Percentiles rank a stretch among this genome's conserved stretches.
Evolutionary conservation across 2,329 filamentous ascomycete species (phyloP).

Genomic region (Dactylella cylindrospora): DNA sequence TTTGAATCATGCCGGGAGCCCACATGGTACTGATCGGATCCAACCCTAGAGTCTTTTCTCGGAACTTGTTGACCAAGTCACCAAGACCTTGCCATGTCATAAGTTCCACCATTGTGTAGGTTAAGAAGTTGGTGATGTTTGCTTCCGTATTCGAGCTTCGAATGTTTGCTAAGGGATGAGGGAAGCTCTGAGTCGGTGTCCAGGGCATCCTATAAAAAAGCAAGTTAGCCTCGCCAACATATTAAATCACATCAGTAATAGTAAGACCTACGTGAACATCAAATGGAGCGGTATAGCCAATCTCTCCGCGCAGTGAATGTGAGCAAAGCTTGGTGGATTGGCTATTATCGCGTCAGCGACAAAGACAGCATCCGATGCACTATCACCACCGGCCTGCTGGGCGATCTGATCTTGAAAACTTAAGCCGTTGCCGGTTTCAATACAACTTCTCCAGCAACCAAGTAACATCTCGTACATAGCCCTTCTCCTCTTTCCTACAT

Average conservation of each 20-base stretch:
- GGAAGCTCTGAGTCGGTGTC: constrained; percentile 81
- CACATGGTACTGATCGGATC: constrained; percentile 77
- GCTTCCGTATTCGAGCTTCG: constrained; percentile 73
- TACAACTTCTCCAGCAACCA: constrained; percentile 83
- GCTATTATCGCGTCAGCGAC: constrained; percentile 80
- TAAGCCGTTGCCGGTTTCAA: constrained; percentile 59
- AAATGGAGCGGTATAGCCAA: constrained; percentile 74
- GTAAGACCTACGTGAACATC: constrained; percentile 76
- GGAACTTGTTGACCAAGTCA: constrained; percentile 86
- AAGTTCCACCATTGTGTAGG: constrained; percentile 83
- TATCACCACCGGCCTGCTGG: constrained; percentile 42
- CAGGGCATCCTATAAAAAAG: constrained; percentile 70
- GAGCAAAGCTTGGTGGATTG: constrained; percentile 75
- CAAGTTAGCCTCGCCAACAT: neutral
- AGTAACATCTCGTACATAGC: constrained; percentile 78
- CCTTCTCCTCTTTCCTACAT: constrained; percentile 71
- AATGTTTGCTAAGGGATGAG: constrained; percentile 82
- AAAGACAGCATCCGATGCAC: constrained; percentile 56
- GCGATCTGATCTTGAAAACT: constrained; percentile 48
- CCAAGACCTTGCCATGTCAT: constrained; percentile 91
- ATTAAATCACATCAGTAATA: no score
- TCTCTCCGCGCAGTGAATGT: constrained; percentile 74
- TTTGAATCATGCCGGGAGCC: constrained; percentile 75
- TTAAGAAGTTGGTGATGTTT: constrained; percentile 77
- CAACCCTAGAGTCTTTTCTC: constrained; percentile 71